These are phyloP conservation scores for Aspergillus fijiensis DNA, from an alignment of 2,329 filamentous ascomycete genomes.

Conservation along the genomic window DNA sequence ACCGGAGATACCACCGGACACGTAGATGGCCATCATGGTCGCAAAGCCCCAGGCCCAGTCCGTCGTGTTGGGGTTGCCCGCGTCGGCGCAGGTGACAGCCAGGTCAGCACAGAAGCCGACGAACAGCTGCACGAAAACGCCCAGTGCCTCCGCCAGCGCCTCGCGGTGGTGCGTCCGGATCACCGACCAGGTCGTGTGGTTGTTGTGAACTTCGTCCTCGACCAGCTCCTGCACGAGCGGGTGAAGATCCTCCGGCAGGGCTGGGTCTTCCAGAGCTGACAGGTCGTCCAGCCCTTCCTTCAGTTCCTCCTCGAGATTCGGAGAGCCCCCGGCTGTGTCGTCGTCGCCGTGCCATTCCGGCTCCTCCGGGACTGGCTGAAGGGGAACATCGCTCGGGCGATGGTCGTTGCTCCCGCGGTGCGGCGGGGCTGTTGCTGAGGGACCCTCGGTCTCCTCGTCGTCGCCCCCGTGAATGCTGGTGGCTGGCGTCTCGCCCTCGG, in stretches of 20 bases:
- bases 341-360: slow-evolving; percentile 11
- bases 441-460: slow-evolving; percentile 4
- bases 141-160: slow-evolving; percentile 55
- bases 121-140: slow-evolving; percentile 42
- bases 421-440: neutral
- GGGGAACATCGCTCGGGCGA: slow-evolving; percentile 19
- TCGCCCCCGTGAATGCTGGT: neutral
- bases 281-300: slow-evolving; percentile 17
- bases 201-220: slow-evolving; percentile 53
- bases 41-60: slow-evolving; percentile 55
- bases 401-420: neutral
- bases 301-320: neutral
- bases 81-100: slow-evolving; percentile 40
- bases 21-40: slow-evolving; percentile 53
- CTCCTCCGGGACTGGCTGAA: slow-evolving; percentile 22
- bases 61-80: slow-evolving; percentile 47
- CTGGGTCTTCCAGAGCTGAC: slow-evolving; percentile 28
- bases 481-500: slow-evolving; percentile 23
- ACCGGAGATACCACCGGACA: slow-evolving; percentile 50
- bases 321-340: slow-evolving; percentile 6
- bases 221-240: slow-evolving; percentile 44
- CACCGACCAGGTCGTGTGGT: slow-evolving; percentile 49
- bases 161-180: slow-evolving; percentile 54
- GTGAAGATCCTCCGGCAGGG: slow-evolving; percentile 45
- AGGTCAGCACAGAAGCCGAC: slow-evolving; percentile 54